Conservation (phyloP, 148 eudicot species). For the Arbutus unedo region DNA sequence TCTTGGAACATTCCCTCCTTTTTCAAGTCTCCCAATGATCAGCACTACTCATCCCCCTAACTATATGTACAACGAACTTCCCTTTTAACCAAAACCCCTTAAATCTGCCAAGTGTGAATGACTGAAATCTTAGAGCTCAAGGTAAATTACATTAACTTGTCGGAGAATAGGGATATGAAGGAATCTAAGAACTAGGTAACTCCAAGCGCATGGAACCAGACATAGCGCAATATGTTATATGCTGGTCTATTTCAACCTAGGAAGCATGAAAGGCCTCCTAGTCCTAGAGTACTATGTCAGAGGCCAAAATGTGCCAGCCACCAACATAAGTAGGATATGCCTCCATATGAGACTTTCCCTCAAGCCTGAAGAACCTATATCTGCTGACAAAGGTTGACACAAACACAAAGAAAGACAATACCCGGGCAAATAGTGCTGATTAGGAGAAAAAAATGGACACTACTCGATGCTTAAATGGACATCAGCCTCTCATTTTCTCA, state of each 20-base stretch:
- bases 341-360: neutral
- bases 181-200: neutral
- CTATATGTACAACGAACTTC: neutral
- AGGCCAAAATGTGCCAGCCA: neutral
- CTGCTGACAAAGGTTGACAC: neutral
- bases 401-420: neutral
- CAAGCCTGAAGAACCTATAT: neutral
- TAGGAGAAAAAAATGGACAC: neutral
- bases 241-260: neutral
- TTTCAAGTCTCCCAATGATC: neutral
- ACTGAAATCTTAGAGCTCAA: neutral
- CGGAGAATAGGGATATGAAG: neutral
- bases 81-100: neutral
- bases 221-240: neutral
- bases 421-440: neutral
- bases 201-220: neutral
- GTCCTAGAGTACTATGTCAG: neutral
- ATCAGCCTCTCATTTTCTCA: neutral
- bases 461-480: neutral
- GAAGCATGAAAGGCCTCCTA: neutral
- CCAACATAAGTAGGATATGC: neutral
- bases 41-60: neutral
- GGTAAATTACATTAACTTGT: neutral
- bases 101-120: neutral
- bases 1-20: neutral